These are phyloP conservation scores for Dipteronia dyeriana DNA, from an alignment of 345 rosid genomes.

Conservation along the genomic window DNA sequence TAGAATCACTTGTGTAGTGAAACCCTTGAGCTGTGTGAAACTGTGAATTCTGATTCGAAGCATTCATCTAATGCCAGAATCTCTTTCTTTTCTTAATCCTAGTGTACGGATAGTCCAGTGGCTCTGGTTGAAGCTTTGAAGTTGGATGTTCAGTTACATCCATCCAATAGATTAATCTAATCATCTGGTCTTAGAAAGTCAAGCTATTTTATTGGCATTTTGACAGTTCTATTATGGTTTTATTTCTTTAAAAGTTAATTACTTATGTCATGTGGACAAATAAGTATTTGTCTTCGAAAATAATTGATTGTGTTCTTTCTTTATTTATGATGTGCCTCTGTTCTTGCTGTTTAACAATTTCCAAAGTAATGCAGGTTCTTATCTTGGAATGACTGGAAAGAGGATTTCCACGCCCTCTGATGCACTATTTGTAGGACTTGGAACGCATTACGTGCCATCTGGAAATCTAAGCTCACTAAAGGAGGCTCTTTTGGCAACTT, in stretches of 20 bases:
- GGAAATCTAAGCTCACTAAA: conserved; percentile 59
- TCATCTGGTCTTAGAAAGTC: background rate
- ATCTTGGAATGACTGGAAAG: conserved; percentile 90
- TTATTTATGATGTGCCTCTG: background rate
- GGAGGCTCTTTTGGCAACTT: conserved; percentile 64
- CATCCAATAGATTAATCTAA: background rate
- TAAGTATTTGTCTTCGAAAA: background rate
- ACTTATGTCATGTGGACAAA: background rate
- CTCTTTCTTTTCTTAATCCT: background rate
- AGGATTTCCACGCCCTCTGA: conserved; percentile 86
- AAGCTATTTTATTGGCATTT: background rate
- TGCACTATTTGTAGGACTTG: conserved; percentile 79
- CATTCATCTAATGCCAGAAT: background rate
- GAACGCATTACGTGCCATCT: conserved; percentile 85
- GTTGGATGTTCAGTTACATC: background rate
- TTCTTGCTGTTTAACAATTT: conserved; percentile 1
- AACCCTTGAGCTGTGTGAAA: too few species aligned
- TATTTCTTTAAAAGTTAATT: background rate
- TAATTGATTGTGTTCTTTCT: background rate
- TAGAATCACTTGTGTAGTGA: background rate
- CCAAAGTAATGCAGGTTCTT: conserved; percentile 60
- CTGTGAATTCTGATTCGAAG: too few species aligned
- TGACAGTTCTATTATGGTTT: background rate
- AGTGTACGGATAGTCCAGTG: background rate
- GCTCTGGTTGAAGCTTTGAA: background rate